Evolutionary conservation across 441 rosid species (phyloP), one percentile per base, ranked within the genome.

Genomic region (Arabidopsis hybrid): DNA sequence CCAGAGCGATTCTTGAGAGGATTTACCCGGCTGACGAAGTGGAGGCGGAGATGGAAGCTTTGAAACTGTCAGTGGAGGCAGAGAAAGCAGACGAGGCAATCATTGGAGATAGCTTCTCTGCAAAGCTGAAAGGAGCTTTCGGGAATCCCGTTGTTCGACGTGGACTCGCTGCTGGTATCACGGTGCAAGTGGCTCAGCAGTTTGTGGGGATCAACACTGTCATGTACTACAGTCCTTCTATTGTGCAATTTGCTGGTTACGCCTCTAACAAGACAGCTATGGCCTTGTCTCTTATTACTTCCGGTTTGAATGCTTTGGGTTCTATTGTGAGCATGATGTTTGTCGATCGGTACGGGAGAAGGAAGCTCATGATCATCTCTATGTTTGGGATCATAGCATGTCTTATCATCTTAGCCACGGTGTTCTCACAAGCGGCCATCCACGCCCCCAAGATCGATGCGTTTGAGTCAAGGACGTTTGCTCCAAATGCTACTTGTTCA

Each of bases 121-220:
- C 83, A 3, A 91, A 88, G 68, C 53, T 91, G 35, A 91, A 79
- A 78, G 86, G 85, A 38, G 95, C 89, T 11, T 76, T 84, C 2
- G 67, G 62, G 5, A 85, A 88, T 60, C 57, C 42, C 0, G 76
- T 84, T 1, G 95, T 92, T 8, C 76, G 97, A 13, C 80, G 94
- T 63, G 99, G 89, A 56, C 89, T 92, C 9, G 89, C 86, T 1
- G 99, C 97, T 0, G 97, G 97, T 2, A 78, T 94, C 32, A 88
- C 92, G 0, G 93, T 88, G 12, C 97, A 92, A 60, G 93, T 90
- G 34, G 95, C 89, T 16, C 97, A 92, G 56, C 97, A 92, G 74
- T 92, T 91, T 60, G 91, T 87, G 5, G 99, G 99, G 29, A 95
- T 92, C 76, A 95, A 95, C 80, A 90, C 97, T 0, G 97, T 89